Conservation (phyloP, 345 rosid genomes). For the Eucalyptus leucophloia region DNA sequence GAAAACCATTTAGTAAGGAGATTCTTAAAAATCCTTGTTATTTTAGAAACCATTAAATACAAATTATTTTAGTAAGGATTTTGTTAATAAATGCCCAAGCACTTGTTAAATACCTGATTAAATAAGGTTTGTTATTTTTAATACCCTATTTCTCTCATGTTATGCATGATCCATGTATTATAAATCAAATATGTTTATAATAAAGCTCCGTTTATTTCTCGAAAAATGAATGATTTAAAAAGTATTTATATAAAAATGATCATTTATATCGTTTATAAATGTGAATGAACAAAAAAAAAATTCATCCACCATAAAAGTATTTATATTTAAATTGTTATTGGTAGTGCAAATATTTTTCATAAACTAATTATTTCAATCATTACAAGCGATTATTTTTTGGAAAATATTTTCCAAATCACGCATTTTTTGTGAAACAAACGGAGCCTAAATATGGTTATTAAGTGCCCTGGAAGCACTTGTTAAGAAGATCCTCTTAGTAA, state of each 20-base stretch:
- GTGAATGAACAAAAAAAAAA: no score
- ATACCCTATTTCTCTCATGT: background rate
- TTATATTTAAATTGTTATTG: no score
- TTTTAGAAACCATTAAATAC: background rate
- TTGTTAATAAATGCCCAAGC: background rate
- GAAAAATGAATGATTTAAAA: background rate
- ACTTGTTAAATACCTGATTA: background rate
- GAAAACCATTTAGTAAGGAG: background rate
- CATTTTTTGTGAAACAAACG: background rate
- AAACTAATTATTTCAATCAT: no score
- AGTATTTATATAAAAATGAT: no score
- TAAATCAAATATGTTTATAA: no score
- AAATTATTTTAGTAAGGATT: no score
- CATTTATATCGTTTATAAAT: no score
- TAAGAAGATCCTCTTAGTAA: background rate
- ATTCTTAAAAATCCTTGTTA: background rate
- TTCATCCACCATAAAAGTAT: background rate
- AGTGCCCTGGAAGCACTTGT: background rate
- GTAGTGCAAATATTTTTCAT: no score
- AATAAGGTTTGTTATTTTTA: no score
- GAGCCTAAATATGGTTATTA: background rate
- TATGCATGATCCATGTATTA: background rate
- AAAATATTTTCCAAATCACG: background rate
- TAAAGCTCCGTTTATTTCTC: fast-evolving
- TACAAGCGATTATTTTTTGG: no score